Conservation (phyloP, 148 eudicot species). For the Vaccinium corymbosum region DNA sequence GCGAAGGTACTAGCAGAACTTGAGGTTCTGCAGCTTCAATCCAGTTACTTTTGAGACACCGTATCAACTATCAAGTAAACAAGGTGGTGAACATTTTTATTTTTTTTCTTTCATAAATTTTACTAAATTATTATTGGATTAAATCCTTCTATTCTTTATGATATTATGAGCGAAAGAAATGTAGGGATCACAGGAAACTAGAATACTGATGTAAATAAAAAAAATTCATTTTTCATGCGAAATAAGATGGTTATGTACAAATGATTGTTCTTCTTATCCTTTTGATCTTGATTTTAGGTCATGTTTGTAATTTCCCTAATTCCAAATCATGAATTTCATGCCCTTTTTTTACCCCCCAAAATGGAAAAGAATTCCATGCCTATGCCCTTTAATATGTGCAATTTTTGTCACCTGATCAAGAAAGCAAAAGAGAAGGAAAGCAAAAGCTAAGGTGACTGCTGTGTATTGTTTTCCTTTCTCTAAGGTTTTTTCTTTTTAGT, state of each 20-base stretch:
- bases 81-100: background rate
- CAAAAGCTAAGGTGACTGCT: background rate
- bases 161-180: background rate
- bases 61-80: background rate
- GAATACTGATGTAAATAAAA: background rate
- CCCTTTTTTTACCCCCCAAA: no score
- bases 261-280: background rate
- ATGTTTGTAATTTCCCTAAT: background rate
- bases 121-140: background rate
- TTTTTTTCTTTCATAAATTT: background rate
- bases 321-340: background rate
- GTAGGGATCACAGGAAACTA: background rate
- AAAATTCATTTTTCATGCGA: background rate
- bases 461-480: background rate
- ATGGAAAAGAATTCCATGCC: background rate
- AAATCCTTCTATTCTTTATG: background rate
- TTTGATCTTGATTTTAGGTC: background rate
- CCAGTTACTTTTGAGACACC: constrained; percentile 62
- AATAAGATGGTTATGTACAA: background rate
- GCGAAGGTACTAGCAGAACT: constrained; percentile 82
- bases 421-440: constrained; percentile 1
- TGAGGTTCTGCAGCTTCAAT: constrained; percentile 75
- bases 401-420: background rate
- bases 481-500: background rate
- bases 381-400: background rate